Evolutionary conservation across 441 rosid genomes (phyloP), one percentile per base, ranked within the genome.

Genomic region (Pelargonium fulgidum): DNA sequence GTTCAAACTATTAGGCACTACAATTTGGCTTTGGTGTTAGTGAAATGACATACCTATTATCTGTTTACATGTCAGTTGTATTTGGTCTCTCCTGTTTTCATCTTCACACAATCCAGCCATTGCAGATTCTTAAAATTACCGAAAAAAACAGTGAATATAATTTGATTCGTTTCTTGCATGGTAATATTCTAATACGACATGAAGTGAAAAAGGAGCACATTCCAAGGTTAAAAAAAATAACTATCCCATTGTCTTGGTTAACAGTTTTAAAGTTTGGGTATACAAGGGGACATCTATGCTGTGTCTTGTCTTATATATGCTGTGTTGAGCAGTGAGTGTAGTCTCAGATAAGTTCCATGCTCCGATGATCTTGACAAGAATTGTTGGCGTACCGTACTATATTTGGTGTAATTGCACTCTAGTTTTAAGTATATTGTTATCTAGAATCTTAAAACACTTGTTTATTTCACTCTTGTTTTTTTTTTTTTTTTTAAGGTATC

Each of bases 181-280:
- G 47, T 9, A 42, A 42, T 44, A 44, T 44, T 44, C 48, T 44
- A 11, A 44, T 44, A 8, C 2, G 48, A 9, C 13, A 44, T 44
- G 48, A 44, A 44, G 48, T 44, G 3, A 44, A 44, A 44, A 1
- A 44, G 13, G 48, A 44, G 13, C 13, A 44, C 48, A 44, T 44
- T 44, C 48, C 48, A 44, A 44, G 48, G 48, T 11, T 44, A 10
- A 41, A 10, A 44, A 11, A 8, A 8, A 8, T 2, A 44, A 1
- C 48, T 1, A 44, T 10, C 48, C 48, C 13, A 10, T 8, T 44
- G 48, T 44, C 13, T 44, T 10, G 11, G 48, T 8, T 8, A 44
- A 84, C 36, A 78, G 86, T 79, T 85, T 83, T 63, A 87, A 87
- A 78, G 7, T 36, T 36, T 5, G 41, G 41, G 48, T 10, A 10